Evolutionary conservation across 139 green algal genomes (phyloP).

Genomic region (Tetradesmus lagerheimii): DNA sequence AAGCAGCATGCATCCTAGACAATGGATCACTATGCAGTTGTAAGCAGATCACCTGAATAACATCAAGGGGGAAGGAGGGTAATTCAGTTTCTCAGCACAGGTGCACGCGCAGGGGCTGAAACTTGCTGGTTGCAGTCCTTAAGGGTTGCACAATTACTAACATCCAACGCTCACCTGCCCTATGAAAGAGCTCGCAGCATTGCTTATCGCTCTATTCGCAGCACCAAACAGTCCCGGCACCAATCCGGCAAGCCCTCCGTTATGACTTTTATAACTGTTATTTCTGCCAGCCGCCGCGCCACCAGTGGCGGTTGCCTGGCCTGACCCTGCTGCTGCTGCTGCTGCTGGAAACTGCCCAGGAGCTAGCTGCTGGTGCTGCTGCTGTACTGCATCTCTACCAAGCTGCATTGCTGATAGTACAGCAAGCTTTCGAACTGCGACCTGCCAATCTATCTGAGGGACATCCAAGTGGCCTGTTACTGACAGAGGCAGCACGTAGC

Average conservation of each 20-base stretch:
- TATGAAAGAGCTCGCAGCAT: slow-evolving; percentile 23
- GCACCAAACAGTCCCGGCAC: slow-evolving; percentile 21
- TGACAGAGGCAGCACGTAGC: slow-evolving; percentile 31
- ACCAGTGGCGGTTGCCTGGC: neutral
- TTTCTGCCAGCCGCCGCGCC: neutral
- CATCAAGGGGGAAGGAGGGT: no score
- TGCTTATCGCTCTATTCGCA: neutral
- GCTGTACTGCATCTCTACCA: neutral
- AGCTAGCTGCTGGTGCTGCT: neutral
- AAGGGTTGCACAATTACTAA: neutral
- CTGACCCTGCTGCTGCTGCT: neutral
- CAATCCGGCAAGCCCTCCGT: neutral
- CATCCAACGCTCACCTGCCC: neutral
- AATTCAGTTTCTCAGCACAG: no score
- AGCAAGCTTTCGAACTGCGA: slow-evolving; percentile 17
- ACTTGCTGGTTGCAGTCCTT: neutral
- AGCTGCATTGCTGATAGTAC: slow-evolving; percentile 45
- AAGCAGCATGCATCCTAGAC: no score
- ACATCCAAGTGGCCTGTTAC: neutral
- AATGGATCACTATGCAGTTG: no score
- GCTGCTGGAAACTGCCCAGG: neutral
- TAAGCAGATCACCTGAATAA: no score
- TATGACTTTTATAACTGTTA: neutral
- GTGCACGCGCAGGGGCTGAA: neutral
- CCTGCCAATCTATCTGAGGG: slow-evolving; percentile 16